Base-by-base conservation (phyloP, 192 early-diverging fungal genomes). In the Dissophora globulifera region DNA sequence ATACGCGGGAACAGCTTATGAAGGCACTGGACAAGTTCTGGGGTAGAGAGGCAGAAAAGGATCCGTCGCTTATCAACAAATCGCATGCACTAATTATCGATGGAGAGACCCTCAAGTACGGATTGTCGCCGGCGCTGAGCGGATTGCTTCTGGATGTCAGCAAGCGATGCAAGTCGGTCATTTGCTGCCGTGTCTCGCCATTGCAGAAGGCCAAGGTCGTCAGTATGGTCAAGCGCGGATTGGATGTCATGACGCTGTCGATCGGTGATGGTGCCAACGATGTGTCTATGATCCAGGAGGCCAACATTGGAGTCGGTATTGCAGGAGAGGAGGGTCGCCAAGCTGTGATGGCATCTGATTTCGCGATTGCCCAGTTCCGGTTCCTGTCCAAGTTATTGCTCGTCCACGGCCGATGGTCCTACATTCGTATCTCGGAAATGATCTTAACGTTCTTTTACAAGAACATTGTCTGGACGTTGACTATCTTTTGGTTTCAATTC, bases 191-290 rank as follows among this genome's bases (percentile, higher is more conserved):
- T 62, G 97, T 99, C 19, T 93, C 92, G 49, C 97, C 97, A 10
- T 80, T 95, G 40, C 97, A 99, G 79, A 99, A 99, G 85, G 95
- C 96, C 7, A 80, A 95, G 76, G 93, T 99, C 1, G 97, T 99
- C n/a, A 82, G 83, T 17, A 69, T 97, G 64, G 95, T 97, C 43
- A 95, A 95, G 62, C 78, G 86, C 12, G 87, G 90, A 17, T 82
- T 95, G 26, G 90, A 93, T 43, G 92, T 91, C 4, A 88, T 97
- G 88, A 94, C 93, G 15, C 67, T 99, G 51, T 92, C 96, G 4
- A 95, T 99, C 43, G 97, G 97, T 26, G 97, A 99, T 83, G 92
- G 81, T 31, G 97, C 95, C 15, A 99, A 99, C 76, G 97, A 99
- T 76, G 95, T 99, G 16, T 88, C 88, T 32, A 99, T 99, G 97